phyloP scores from a whole-genome alignment of 2,329 filamentous ascomycete species.

The Furcasterigmium sp. region DNA sequence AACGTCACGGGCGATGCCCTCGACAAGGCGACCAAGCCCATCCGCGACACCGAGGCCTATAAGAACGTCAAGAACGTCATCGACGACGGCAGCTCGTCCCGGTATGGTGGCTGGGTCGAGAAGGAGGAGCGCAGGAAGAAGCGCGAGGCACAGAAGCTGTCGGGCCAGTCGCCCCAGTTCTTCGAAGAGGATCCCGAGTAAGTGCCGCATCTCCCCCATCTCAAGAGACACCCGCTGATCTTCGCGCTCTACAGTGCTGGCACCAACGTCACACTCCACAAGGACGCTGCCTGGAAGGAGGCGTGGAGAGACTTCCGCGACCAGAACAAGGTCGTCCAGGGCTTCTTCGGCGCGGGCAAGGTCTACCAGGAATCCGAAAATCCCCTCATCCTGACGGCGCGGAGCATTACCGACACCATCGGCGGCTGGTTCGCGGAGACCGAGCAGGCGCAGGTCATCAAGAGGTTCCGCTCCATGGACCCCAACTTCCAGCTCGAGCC shows the following conservation, averaged over 20 bases:
- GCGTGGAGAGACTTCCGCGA: constrained; percentile 97
- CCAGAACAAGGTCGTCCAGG: constrained; percentile 80
- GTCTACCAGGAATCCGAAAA: constrained; percentile 97
- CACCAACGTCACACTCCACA: constrained; percentile 91
- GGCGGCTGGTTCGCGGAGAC: constrained; percentile 98
- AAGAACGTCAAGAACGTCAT: constrained; percentile 94
- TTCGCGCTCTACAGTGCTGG: constrained; percentile 62
- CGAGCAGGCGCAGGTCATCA: constrained; percentile 95
- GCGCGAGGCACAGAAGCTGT: constrained; percentile 67
- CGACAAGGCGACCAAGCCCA: constrained; percentile 91
- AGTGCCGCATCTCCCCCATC: constrained; percentile 28
- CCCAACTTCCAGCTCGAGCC: constrained; percentile 91
- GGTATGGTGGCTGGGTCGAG: constrained; percentile 95
- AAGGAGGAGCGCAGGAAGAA: constrained; percentile 86
- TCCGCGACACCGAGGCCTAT: constrained; percentile 90
- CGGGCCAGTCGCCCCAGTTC: constrained; percentile 48
- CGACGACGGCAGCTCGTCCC: constrained; percentile 91
- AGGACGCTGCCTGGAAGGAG: constrained; percentile 96
- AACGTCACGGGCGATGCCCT: constrained; percentile 80
- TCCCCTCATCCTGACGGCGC: constrained; percentile 84
- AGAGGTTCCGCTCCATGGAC: constrained; percentile 95
- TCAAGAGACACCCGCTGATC: constrained; percentile 20
- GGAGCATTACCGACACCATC: constrained; percentile 88
- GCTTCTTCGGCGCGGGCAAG: constrained; percentile 78
- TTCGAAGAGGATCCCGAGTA: constrained; percentile 85